Percentiles rank a stretch among this genome's conserved stretches.
Evolutionary conservation across 2,329 filamentous ascomycete genomes (phyloP).

Genomic region (Aspergillus bombycis): DNA sequence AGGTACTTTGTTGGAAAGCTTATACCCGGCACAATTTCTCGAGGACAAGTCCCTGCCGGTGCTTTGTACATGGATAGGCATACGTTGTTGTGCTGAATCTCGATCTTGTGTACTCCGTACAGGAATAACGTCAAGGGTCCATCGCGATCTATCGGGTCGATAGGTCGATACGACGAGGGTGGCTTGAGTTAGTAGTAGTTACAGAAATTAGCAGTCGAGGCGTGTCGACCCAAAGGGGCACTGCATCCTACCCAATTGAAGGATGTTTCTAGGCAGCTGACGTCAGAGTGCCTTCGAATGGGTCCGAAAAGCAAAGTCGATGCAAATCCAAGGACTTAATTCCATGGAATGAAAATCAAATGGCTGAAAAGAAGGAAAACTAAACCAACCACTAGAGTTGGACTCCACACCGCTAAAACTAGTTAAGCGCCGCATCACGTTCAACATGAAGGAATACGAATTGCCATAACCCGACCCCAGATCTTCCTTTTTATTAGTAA

Average conservation of each 20-base stretch:
- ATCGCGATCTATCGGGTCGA: background rate
- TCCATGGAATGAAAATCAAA: background rate
- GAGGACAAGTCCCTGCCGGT: background rate
- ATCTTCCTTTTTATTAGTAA: slow-evolving; percentile 1
- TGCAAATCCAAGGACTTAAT: background rate
- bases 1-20: background rate
- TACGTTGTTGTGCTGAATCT: background rate
- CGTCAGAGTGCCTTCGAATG: background rate
- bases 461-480: background rate
- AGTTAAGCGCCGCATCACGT: slow-evolving; percentile 1
- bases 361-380: background rate
- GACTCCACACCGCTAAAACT: slow-evolving; percentile 1
- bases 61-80: background rate
- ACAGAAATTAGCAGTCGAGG: background rate
- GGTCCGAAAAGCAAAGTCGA: background rate
- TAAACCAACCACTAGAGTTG: background rate
- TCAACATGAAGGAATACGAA: background rate
- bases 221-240: background rate
- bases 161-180: background rate
- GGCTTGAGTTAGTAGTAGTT: background rate
- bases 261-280: background rate
- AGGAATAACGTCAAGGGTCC: background rate
- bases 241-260: background rate
- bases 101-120: background rate
- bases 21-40: background rate